These are phyloP conservation scores for Chlamydomonas schloesseri DNA, from an alignment of 139 green algal species.

Conservation along the genomic window DNA sequence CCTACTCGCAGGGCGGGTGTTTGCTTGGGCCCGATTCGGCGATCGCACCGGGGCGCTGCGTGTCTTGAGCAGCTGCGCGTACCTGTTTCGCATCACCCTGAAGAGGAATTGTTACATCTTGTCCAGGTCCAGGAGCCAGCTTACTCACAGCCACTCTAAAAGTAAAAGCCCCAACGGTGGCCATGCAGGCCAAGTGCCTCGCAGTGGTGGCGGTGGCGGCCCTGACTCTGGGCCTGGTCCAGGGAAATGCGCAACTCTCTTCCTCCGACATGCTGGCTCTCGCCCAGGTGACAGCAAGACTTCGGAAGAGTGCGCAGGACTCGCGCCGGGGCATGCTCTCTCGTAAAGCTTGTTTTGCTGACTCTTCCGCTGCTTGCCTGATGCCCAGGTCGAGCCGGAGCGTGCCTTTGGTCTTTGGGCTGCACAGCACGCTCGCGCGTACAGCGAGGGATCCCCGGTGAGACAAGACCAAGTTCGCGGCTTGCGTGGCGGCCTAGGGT, in stretches of 20 bases:
- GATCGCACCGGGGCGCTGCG: too few species aligned
- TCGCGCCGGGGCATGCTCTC: not conserved
- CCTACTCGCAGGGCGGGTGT: too few species aligned
- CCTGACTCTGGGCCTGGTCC: not conserved
- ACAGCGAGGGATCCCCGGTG: slow-evolving; percentile 9
- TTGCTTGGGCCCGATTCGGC: too few species aligned
- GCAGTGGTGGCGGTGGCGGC: too few species aligned
- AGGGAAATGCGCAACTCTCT: not conserved
- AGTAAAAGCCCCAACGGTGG: too few species aligned
- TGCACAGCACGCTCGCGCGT: not conserved
- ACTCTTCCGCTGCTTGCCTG: not conserved
- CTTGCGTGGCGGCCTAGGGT: not conserved
- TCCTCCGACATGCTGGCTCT: not conserved
- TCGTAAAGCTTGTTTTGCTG: not conserved
- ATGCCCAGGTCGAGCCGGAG: not conserved
- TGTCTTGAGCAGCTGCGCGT: too few species aligned
- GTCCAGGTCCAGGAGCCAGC: too few species aligned
- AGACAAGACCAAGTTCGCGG: not conserved
- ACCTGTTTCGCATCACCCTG: too few species aligned
- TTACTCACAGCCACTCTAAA: too few species aligned
- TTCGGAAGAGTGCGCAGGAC: not conserved
- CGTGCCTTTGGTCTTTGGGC: slow-evolving; percentile 1
- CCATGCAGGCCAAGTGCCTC: too few species aligned
- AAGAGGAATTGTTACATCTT: too few species aligned
- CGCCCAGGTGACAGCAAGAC: not conserved